Base-by-base conservation (phyloP, 192 early-diverging fungal species). In the Glomus cerebriforme region DNA sequence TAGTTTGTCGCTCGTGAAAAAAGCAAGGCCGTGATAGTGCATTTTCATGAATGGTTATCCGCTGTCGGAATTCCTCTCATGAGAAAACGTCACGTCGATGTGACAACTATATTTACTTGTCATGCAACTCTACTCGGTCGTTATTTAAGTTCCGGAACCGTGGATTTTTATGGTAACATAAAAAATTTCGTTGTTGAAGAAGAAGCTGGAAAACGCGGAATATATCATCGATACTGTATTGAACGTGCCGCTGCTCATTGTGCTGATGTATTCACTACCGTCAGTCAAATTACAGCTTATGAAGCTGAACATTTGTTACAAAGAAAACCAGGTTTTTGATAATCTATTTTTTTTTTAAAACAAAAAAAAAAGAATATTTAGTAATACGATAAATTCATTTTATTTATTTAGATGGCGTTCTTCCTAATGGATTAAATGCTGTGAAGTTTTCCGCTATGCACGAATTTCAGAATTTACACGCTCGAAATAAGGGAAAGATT, bases 401-500 rank as follows among this genome's bases (percentile, higher is more conserved):
- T 19, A 12, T 47, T 47, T 22, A 54, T 54, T 54, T 54, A 93
- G 97, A 99, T 82, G 96, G 97, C 29, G 95, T 99, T 31, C 83
- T 97, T 49, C 97, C 97, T 29, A 99, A 98, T 82, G 96, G 97
- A 39, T 84, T 99, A 49, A 97, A 97, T 81, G 95, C 98, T 12
- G 93, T 99, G 65, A 99, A 99, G 87, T 97, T 99, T 89, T 91
- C 89, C 6, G 97, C 96, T 15, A 92, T 96, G 87, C 97, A 99
- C 84, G 96, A 99, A 87, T 99, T 99, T 89, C 97, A 99, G 83
- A 99, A 99, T 86, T 80, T 97, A 82, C 97, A 99, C 81, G 95
- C 96, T 65, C 84, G 92, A 32, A 90, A 88, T 82, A 99, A 99
- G 84, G 96, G 96, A 66, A 94, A 94, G 78, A 99, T 98, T 85